These are phyloP conservation scores for Magnaporthiopsis rhizophila DNA, from an alignment of 2,329 filamentous ascomycete genomes.

Conservation along the genomic window DNA sequence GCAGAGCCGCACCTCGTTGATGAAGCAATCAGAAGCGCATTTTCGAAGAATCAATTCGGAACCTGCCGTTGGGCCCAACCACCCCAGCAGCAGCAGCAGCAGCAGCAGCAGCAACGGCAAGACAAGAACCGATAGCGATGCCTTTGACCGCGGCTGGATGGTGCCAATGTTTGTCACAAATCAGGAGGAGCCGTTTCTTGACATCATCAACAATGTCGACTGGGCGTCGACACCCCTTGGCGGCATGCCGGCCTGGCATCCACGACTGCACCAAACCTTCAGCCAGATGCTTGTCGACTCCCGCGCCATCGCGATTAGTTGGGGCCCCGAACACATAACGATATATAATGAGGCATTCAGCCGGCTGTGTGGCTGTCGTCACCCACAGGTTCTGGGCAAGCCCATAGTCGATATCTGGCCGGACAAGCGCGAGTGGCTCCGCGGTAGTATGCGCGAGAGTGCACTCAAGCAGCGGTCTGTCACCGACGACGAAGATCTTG, in stretches of 20 bases:
- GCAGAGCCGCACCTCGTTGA: background rate
- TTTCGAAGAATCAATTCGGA: background rate
- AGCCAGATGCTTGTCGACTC: slow-evolving; percentile 33
- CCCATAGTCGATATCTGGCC: slow-evolving; percentile 52
- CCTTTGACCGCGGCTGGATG: slow-evolving; percentile 3
- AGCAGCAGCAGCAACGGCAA: background rate
- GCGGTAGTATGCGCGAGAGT: slow-evolving; percentile 28
- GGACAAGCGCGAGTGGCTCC: slow-evolving; percentile 33
- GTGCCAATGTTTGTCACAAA: slow-evolving; percentile 13
- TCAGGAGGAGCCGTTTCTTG: slow-evolving; percentile 26
- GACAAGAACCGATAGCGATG: background rate
- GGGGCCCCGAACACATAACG: slow-evolving; percentile 51
- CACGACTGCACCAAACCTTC: slow-evolving; percentile 32
- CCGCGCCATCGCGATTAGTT: slow-evolving; percentile 49
- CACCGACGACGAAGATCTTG: slow-evolving; percentile 33
- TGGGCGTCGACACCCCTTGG: slow-evolving; percentile 38
- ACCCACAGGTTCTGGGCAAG: slow-evolving; percentile 55
- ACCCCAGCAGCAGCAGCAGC: background rate
- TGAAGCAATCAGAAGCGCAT: background rate
- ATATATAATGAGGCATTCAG: slow-evolving; percentile 70
- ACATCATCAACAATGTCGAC: slow-evolving; percentile 30
- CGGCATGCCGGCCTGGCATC: slow-evolving; percentile 32
- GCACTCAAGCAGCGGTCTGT: slow-evolving; percentile 21
- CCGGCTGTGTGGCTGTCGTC: slow-evolving; percentile 52
- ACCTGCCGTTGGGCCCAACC: background rate